A percentile compares a stretch with the other conserved stretches of the same genome.
Conservation (phyloP, 352 stramenopile species). For the Pythium oligandrum region DNA sequence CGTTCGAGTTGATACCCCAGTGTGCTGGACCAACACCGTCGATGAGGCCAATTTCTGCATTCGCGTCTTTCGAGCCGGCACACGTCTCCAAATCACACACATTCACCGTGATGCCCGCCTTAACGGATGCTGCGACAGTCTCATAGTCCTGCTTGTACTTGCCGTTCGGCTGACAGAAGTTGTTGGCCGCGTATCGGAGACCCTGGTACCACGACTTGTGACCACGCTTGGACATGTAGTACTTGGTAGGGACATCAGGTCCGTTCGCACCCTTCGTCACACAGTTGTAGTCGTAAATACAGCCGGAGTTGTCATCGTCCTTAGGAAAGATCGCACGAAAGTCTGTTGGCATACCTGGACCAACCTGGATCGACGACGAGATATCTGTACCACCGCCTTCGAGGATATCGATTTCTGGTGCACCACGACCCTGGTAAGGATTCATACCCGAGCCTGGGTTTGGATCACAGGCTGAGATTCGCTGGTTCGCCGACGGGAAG, state of each 20-base stretch:
- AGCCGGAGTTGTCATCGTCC: conserved; percentile 16
- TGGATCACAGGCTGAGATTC: conserved; percentile 87
- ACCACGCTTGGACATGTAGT: conserved; percentile 36
- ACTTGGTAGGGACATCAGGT: conserved; percentile 28
- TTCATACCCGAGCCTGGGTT: conserved; percentile 91
- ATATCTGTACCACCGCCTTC: conserved; percentile 81
- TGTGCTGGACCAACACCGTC: conserved; percentile 25
- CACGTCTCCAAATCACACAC: conserved; percentile 32
- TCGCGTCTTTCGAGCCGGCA: conserved; percentile 43
- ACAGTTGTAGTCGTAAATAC: conserved; percentile 38
- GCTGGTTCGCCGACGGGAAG: conserved; percentile 64
- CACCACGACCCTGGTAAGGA: conserved; percentile 83
- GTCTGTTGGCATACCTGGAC: conserved; percentile 54
- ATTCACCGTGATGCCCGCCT: conserved; percentile 44
- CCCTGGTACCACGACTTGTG: conserved; percentile 76
- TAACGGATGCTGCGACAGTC: conserved; percentile 28
- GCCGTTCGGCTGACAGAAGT: conserved; percentile 30
- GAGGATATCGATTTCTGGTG: conserved; percentile 95
- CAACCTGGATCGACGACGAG: conserved; percentile 90
- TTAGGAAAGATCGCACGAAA: conserved; percentile 32
- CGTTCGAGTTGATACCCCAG: conserved; percentile 60
- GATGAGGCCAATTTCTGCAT: conserved; percentile 37
- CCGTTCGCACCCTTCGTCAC: conserved; percentile 39
- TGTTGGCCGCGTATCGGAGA: conserved; percentile 51
- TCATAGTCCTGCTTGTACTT: conserved; percentile 28